Percentiles rank a stretch among this genome's conserved stretches.
Conservation (phyloP, 2,329 filamentous ascomycete species). For the Diplodia scrobiculata region DNA sequence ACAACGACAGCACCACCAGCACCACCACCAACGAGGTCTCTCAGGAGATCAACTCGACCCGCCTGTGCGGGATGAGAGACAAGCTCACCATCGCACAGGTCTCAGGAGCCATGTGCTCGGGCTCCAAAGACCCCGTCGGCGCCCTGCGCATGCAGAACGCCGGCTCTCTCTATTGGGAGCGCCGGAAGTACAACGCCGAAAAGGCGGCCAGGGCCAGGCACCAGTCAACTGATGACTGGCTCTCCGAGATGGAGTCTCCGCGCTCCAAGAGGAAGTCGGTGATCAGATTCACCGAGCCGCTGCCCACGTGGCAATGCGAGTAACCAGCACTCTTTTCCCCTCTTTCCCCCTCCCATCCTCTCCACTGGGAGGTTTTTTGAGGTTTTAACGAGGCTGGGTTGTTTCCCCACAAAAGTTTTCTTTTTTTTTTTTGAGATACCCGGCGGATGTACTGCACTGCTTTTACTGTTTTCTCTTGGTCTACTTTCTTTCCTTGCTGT, state of each 20-base stretch:
- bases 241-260: neutral
- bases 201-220: neutral
- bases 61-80: neutral
- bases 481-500: neutral
- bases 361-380: neutral
- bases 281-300: neutral
- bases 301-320: neutral
- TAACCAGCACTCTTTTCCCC: neutral
- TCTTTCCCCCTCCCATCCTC: neutral
- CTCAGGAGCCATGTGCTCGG: neutral
- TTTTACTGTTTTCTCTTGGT: neutral
- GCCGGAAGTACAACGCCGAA: neutral
- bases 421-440: neutral
- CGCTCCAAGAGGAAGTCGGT: neutral
- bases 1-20: neutral
- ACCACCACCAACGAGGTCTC: neutral
- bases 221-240: neutral
- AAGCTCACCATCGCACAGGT: neutral
- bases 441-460: neutral
- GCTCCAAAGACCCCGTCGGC: neutral
- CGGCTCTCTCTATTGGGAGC: neutral
- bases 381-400: conserved; percentile 2
- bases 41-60: neutral
- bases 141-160: neutral
- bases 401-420: neutral